Evolutionary conservation across 23 red algal species (phyloP).

Genomic region (Cyanidioschyzon merolae): DNA sequence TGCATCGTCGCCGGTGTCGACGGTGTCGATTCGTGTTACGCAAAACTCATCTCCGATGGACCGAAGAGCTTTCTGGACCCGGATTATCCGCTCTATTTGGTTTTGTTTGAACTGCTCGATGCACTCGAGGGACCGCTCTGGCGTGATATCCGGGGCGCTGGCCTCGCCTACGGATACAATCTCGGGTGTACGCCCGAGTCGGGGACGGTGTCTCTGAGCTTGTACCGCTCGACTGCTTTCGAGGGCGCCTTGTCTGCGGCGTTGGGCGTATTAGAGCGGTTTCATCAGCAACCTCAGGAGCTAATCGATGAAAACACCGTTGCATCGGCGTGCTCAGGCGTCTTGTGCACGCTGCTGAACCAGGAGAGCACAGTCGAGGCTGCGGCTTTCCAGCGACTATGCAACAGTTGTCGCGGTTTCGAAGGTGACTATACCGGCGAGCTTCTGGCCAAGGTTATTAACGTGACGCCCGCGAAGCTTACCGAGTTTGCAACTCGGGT

Average conservation of each 20-base stretch:
- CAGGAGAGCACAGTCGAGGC: conserved; percentile 16
- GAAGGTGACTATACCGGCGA: neutral
- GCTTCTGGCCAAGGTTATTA: neutral
- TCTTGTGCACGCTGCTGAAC: conserved; percentile 19
- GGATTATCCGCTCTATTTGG: conserved; percentile 12
- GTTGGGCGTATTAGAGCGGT: conserved; percentile 4
- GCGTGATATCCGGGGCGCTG: conserved; percentile 21
- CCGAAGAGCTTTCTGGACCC: neutral
- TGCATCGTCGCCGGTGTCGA: conserved; percentile 1
- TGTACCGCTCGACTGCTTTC: conserved; percentile 18
- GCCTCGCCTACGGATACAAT: conserved; percentile 18
- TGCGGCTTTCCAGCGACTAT: conserved; percentile 15
- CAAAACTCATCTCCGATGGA: neutral
- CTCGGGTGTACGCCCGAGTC: conserved; percentile 22
- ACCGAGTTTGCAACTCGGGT: neutral
- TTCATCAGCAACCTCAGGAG: neutral
- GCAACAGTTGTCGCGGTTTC: neutral
- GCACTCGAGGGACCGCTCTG: conserved; percentile 27
- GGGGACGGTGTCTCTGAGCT: neutral
- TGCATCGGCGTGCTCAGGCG: conserved; percentile 21
- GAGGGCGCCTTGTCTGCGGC: conserved; percentile 7
- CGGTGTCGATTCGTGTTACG: neutral
- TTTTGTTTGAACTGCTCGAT: conserved; percentile 19
- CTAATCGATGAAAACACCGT: neutral
- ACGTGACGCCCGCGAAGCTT: neutral